Evolutionary conservation across 495 filamentous ascomycete species (phyloP), one percentile per base, ranked within the genome.

Genomic region (Pseudomonodictys pantanalensis): DNA sequence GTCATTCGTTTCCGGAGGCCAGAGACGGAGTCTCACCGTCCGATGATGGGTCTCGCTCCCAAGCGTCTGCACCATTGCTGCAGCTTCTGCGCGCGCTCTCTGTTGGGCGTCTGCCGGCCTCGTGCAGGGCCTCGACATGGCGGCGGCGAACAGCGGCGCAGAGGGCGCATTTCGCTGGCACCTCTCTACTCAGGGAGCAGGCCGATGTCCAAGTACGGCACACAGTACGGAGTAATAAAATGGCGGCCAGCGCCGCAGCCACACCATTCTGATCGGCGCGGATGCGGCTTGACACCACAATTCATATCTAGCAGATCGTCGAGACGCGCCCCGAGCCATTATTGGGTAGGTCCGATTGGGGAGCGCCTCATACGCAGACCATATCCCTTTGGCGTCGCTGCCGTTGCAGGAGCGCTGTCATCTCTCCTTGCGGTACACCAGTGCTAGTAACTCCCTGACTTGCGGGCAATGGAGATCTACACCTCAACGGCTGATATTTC

Each of bases 1-100:
- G 56, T 57, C 52, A 63, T 63, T 56, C 46, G 60, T 45, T 44
- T 39, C 45, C 48, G 48, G 42, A 45, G 47, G 28, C 9, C 30
- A 35, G 20, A 55, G 52, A 45, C 28, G 30, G 32, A 2, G 1
- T 18, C 43, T n/a, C n/a, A n/a, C n/a, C n/a, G n/a, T n/a, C n/a
- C n/a, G n/a, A n/a, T n/a, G n/a, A n/a, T 48, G 45, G 45, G 45
- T 6, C 45, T 18, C 24, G 45, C 17, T 28, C 23, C 45, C 45
- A 48, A 48, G 45, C 45, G n/a, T n/a, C n/a, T n/a, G n/a, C n/a
- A n/a, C n/a, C n/a, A n/a, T n/a, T n/a, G n/a, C n/a, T n/a, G n/a
- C n/a, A n/a, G n/a, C n/a, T n/a, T n/a, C n/a, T 10, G 8, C 45
- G 24, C 45, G 24, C 15, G 45, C 45, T 10, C n/a, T n/a, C n/a